Conservation (phyloP, 352 stramenopile species). For the Pythium myriotylum region DNA sequence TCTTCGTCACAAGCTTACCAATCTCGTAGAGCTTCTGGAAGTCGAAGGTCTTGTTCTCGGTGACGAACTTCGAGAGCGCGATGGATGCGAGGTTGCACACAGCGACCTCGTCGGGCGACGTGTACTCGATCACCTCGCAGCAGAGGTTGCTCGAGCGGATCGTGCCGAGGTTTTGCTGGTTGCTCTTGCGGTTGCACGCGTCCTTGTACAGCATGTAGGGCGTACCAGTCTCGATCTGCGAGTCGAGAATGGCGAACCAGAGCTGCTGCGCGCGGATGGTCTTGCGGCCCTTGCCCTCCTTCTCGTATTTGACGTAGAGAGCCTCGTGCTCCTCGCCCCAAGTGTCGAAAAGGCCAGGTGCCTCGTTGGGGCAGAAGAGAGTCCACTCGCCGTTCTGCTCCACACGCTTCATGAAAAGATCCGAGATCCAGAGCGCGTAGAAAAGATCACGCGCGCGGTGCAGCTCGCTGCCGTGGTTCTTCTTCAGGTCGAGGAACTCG, state of each 20-base stretch:
- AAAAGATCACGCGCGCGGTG: conserved; percentile 98
- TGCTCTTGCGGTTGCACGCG: conserved; percentile 98
- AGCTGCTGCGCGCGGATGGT: conserved; percentile 97
- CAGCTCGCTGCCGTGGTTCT: conserved; percentile 99
- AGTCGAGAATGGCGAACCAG: conserved; percentile 98
- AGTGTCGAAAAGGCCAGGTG: conserved; percentile 92
- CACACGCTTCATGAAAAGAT: conserved; percentile 99
- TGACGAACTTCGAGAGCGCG: conserved; percentile 95
- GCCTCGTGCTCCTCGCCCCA: conserved; percentile 95
- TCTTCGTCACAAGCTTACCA: conserved; percentile 96
- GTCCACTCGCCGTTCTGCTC: conserved; percentile 96
- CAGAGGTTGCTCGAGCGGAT: conserved; percentile 99
- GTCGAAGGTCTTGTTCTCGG: conserved; percentile 87
- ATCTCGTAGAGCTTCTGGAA: conserved; percentile 96
- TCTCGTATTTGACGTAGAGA: conserved; percentile 97
- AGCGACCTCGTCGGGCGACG: conserved; percentile 96
- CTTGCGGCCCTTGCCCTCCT: conserved; percentile 92
- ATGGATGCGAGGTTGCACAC: conserved; percentile 99
- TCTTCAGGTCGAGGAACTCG: conserved; percentile 97
- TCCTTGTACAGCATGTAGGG: conserved; percentile 99
- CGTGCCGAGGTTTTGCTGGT: conserved; percentile 99
- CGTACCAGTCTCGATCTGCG: conserved; percentile 99
- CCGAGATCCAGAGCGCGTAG: conserved; percentile 98
- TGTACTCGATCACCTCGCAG: conserved; percentile 99
- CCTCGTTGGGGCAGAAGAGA: conserved; percentile 99